Conservation (phyloP, 2,329 filamentous ascomycete species). For the Bimuria novae-zelandiae region DNA sequence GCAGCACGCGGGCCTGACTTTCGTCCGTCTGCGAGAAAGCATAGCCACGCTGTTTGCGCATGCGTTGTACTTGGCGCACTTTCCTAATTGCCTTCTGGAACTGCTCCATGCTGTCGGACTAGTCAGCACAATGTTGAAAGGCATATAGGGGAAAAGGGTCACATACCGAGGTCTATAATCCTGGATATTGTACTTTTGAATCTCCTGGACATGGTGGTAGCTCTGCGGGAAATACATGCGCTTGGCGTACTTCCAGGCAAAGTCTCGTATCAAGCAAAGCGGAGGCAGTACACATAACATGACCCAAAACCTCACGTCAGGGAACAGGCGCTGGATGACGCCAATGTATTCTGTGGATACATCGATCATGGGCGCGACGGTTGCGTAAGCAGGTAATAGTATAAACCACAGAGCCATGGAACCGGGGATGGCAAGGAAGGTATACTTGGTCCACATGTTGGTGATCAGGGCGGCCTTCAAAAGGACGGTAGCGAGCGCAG, state of each 20-base stretch:
- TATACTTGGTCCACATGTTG: constrained; percentile 99
- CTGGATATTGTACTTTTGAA: constrained; percentile 99
- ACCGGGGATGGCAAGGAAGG: constrained; percentile 91
- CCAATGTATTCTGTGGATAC: constrained; percentile 86
- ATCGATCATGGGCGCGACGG: constrained; percentile 77
- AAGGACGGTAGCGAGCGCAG: constrained; percentile 89
- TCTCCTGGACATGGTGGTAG: constrained; percentile 98
- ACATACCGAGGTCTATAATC: constrained; percentile 91
- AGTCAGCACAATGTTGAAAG: neutral
- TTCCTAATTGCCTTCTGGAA: constrained; percentile 99
- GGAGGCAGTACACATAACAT: constrained; percentile 81
- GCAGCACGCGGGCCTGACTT: constrained; percentile 89
- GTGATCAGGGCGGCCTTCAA: constrained; percentile 94
- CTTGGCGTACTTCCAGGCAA: constrained; percentile 96
- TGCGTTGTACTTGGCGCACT: constrained; percentile 95
- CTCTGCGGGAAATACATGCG: constrained; percentile 95
- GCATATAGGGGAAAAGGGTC: neutral
- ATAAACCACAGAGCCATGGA: constrained; percentile 90
- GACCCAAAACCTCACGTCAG: constrained; percentile 85
- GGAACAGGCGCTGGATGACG: constrained; percentile 78
- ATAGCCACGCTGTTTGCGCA: constrained; percentile 98
- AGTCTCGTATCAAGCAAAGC: constrained; percentile 83
- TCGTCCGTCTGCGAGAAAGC: constrained; percentile 98
- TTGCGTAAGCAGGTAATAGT: constrained; percentile 87
- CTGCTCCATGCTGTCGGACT: constrained; percentile 81